Conservation (phyloP, 2,329 filamentous ascomycete genomes). For the Claviceps humidiphila region DNA sequence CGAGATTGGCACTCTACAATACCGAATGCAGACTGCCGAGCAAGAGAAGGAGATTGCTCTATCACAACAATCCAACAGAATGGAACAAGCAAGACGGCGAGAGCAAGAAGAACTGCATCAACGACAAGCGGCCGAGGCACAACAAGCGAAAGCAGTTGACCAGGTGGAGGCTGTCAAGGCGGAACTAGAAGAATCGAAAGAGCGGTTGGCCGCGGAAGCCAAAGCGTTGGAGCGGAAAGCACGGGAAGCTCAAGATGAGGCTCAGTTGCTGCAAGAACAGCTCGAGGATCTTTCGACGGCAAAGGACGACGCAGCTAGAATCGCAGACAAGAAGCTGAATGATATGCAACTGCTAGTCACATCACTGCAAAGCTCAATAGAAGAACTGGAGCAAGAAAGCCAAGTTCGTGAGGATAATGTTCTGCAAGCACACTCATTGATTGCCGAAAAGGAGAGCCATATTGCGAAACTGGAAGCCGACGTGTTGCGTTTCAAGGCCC, state of each 20-base stretch:
- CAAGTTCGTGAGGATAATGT: constrained; percentile 42
- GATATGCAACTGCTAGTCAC: constrained; percentile 41
- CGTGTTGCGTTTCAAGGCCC: constrained; percentile 69
- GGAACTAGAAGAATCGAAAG: constrained; percentile 40
- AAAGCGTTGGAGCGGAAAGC: constrained; percentile 55
- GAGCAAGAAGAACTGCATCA: constrained; percentile 76
- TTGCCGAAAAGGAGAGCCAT: constrained; percentile 56
- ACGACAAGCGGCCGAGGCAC: constrained; percentile 45
- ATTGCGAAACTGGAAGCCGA: constrained; percentile 69
- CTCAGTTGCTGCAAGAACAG: constrained; percentile 64
- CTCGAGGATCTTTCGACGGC: constrained; percentile 54
- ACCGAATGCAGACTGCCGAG: constrained; percentile 74
- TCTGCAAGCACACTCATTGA: constrained; percentile 48
- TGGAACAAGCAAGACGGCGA: constrained; percentile 65
- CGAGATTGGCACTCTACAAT: constrained; percentile 75
- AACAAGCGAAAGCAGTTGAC: constrained; percentile 34
- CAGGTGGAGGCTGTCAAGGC: constrained; percentile 36
- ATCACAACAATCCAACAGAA: constrained; percentile 68
- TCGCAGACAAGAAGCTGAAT: constrained; percentile 38
- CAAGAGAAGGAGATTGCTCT: constrained; percentile 74
- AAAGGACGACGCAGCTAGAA: constrained; percentile 57
- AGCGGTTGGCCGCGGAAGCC: constrained; percentile 39
- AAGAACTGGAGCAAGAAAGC: constrained; percentile 47
- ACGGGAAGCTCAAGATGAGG: constrained; percentile 60
- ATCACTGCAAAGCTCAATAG: constrained; percentile 31